Percentiles rank a stretch among this genome's conserved stretches.
phyloP scores from a whole-genome alignment of 192 early-diverging fungal genomes.

The Ramicandelaber brevisporus region DNA sequence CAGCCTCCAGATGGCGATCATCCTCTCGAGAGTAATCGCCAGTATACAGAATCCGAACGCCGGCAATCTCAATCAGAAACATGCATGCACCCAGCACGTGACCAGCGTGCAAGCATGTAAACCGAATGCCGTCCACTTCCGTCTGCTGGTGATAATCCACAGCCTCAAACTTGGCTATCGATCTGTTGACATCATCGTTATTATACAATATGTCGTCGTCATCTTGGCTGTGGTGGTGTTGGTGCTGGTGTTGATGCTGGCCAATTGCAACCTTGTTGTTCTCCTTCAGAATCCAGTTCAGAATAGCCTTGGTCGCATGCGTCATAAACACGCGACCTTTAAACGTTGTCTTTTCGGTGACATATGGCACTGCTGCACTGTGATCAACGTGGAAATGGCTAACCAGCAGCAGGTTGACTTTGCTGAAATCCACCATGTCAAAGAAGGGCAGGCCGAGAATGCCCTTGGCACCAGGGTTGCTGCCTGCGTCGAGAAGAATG shows the following conservation, averaged over 20 bases:
- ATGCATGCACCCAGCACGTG: constrained; percentile 97
- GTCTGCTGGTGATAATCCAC: constrained; percentile 92
- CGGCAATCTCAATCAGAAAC: constrained; percentile 80
- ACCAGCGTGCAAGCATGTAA: constrained; percentile 90
- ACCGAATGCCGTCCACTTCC: constrained; percentile 83
- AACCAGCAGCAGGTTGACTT: constrained; percentile 71
- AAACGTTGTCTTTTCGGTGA: constrained; percentile 92
- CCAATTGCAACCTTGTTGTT: constrained; percentile 91
- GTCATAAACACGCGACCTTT: constrained; percentile 97
- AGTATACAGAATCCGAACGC: constrained; percentile 80
- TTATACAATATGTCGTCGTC: constrained; percentile 71
- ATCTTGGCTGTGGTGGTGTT: constrained; percentile 28
- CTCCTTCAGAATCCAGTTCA: constrained; percentile 85
- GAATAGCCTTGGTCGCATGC: constrained; percentile 94
- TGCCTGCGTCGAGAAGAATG: constrained; percentile 87
- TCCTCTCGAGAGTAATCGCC: constrained; percentile 98
- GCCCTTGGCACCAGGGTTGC: constrained; percentile 85
- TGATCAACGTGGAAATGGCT: constrained; percentile 97
- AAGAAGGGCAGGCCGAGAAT: constrained; percentile 80
- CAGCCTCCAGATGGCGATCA: constrained; percentile 92
- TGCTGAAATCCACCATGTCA: constrained; percentile 73
- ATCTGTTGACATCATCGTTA: constrained; percentile 58
- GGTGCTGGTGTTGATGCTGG: too few species aligned
- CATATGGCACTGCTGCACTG: constrained; percentile 85
- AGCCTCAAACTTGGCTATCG: constrained; percentile 75